Conservation (phyloP, 2,329 filamentous ascomycete species). For the Hypoxylon sp. region DNA sequence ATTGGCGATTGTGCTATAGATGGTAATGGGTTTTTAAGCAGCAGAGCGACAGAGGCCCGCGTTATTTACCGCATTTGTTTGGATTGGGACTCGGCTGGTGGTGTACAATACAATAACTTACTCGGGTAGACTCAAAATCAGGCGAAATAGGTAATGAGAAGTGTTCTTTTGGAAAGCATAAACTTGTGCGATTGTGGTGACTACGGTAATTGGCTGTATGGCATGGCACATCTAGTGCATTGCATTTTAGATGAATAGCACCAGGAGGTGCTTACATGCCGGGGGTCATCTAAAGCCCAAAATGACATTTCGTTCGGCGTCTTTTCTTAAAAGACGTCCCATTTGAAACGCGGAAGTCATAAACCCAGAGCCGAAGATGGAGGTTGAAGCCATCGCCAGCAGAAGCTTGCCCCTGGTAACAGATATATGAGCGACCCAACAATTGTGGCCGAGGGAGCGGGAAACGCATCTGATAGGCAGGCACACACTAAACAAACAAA, state of each 20-base stretch:
- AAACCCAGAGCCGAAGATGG: not conserved
- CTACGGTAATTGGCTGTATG: not conserved
- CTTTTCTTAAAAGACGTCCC: not conserved
- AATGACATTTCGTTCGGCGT: not conserved
- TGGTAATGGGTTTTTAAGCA: not conserved
- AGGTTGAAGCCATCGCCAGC: not conserved
- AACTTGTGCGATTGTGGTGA: not conserved
- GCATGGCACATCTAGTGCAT: not conserved
- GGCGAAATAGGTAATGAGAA: constrained; percentile 25
- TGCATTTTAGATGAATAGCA: not conserved
- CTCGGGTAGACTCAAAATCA: constrained; percentile 35
- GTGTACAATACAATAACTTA: constrained; percentile 34
- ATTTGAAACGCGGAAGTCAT: not conserved
- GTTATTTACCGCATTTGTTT: constrained; percentile 19
- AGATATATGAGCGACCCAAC: not conserved
- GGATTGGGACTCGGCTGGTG: constrained; percentile 19
- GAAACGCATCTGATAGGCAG: constrained; percentile 4
- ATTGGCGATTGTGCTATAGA: constrained; percentile 84
- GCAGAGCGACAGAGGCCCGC: not conserved
- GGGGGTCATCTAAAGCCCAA: not conserved
- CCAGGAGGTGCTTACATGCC: not conserved
- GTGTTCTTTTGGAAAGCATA: not conserved
- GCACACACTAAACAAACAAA: constrained; percentile 7
- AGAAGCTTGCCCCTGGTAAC: not conserved
- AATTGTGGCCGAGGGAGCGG: not conserved